A percentile compares a stretch with the other conserved stretches of the same genome.
phyloP scores from a whole-genome alignment of 176 grass and related monocot genomes.

The Echinochloa phyllopogon region DNA sequence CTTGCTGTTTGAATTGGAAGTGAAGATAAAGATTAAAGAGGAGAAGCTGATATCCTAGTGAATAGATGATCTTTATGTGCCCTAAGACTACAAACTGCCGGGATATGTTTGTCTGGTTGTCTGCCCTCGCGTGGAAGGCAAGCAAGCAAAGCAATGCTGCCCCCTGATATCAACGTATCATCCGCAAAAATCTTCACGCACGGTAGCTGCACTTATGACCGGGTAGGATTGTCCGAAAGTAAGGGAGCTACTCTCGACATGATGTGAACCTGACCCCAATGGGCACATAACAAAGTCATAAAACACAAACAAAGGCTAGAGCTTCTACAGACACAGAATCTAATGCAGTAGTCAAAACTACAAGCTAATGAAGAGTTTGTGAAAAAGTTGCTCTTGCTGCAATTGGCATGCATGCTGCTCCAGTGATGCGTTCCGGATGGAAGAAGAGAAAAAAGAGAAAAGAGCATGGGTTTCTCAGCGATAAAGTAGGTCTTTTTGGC shows the following conservation, averaged over 20 bases:
- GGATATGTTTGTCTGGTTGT: not conserved
- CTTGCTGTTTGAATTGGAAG: not conserved
- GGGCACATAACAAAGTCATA: conserved; percentile 11
- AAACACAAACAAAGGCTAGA: not conserved
- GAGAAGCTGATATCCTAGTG: not conserved
- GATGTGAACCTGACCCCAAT: not conserved
- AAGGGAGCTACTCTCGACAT: not conserved
- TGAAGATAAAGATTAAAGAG: not conserved
- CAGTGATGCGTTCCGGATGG: not conserved
- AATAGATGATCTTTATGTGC: not conserved
- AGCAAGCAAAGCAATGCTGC: not conserved
- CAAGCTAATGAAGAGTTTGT: conserved; percentile 1
- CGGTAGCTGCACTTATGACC: not conserved
- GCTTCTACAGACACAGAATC: not conserved
- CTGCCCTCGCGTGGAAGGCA: conserved; percentile 40
- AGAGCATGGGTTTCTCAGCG: not conserved
- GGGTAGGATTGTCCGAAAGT: not conserved
- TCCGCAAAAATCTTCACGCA: not conserved
- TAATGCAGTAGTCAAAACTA: not conserved
- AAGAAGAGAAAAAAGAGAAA: too few species aligned
- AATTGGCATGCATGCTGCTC: not conserved
- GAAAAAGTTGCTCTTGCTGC: not conserved
- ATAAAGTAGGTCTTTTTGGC: too few species aligned
- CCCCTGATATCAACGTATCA: not conserved
- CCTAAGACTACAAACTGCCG: not conserved